Percentiles rank a stretch among this genome's conserved stretches.
Conservation (phyloP, 352 stramenopile species). For the Globisporangium spinosum region DNA sequence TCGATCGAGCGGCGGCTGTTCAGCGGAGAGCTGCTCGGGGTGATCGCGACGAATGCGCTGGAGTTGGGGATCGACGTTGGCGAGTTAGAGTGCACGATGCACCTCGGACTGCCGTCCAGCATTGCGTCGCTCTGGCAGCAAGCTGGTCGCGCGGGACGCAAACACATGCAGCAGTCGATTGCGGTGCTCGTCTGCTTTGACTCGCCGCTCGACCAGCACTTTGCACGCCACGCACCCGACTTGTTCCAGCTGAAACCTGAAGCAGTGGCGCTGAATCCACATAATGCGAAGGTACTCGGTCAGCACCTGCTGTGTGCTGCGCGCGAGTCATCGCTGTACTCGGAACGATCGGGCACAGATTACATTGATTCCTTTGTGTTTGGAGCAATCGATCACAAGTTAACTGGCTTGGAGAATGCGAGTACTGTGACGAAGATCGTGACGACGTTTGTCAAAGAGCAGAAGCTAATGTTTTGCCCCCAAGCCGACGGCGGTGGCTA, state of each 20-base stretch:
- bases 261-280: slow-evolving; percentile 75
- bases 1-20: slow-evolving; percentile 96
- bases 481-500: slow-evolving; percentile 41
- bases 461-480: slow-evolving; percentile 38
- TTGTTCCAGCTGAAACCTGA: slow-evolving; percentile 78
- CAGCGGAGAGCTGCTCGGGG: slow-evolving; percentile 90
- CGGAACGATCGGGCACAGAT: slow-evolving; percentile 41
- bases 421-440: background rate
- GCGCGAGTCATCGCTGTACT: slow-evolving; percentile 89
- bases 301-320: slow-evolving; percentile 94
- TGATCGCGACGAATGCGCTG: slow-evolving; percentile 95
- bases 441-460: slow-evolving; percentile 30
- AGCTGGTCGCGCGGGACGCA: slow-evolving; percentile 91
- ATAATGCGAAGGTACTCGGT: slow-evolving; percentile 85
- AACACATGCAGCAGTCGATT: slow-evolving; percentile 72
- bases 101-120: slow-evolving; percentile 93
- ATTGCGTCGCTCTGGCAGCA: slow-evolving; percentile 96
- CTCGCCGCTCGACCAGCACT: slow-evolving; percentile 92
- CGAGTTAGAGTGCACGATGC: slow-evolving; percentile 93
- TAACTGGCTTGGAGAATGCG: background rate
- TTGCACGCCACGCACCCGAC: slow-evolving; percentile 53
- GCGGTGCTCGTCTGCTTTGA: slow-evolving; percentile 95
- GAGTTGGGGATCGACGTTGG: slow-evolving; percentile 97
- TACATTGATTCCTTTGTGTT: slow-evolving; percentile 72
- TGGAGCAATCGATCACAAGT: slow-evolving; percentile 14